A percentile compares a stretch with the other conserved stretches of the same genome.
Conservation (phyloP, 352 stramenopile genomes). For the Globisporangium spinosum region DNA sequence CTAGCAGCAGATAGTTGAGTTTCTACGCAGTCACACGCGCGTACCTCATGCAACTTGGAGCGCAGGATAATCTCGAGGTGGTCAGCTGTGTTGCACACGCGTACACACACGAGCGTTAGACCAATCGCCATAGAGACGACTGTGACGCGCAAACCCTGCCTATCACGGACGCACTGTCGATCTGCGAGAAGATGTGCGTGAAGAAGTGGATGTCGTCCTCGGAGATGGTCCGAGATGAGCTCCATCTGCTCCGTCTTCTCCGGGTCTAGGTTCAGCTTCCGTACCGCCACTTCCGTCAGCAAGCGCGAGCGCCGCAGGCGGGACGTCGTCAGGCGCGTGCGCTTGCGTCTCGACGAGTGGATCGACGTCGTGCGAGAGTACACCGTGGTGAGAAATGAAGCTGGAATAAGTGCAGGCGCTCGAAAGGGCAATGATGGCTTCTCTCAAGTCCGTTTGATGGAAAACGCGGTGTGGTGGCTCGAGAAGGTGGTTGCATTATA, state of each 20-base stretch:
- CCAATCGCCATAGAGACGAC: background rate
- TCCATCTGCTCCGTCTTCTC: conserved; percentile 60
- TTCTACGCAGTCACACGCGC: background rate
- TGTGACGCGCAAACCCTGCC: too few species aligned
- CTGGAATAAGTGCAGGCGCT: too few species aligned
- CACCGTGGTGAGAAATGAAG: conserved; percentile 17
- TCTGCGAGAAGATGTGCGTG: conserved; percentile 65
- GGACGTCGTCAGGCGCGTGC: conserved; percentile 43
- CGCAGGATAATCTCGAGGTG: conserved; percentile 61
- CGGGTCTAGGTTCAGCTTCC: conserved; percentile 59
- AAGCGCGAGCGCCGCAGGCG: conserved; percentile 49
- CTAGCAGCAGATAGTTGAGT: too few species aligned
- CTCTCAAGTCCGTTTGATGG: too few species aligned
- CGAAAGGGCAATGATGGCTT: too few species aligned
- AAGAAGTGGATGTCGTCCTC: conserved; percentile 60
- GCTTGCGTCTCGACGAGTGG: conserved; percentile 42
- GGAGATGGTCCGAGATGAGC: conserved; percentile 53
- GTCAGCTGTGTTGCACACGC: conserved; percentile 28
- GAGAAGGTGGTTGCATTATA: background rate
- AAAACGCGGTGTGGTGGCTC: background rate
- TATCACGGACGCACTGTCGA: conserved; percentile 40
- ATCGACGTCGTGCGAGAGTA: conserved; percentile 49
- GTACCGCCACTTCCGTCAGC: conserved; percentile 56
- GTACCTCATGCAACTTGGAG: conserved; percentile 57
- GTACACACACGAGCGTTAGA: background rate